Conservation (phyloP, 768 basidiomycete species). For the Tremella fuciformis region DNA sequence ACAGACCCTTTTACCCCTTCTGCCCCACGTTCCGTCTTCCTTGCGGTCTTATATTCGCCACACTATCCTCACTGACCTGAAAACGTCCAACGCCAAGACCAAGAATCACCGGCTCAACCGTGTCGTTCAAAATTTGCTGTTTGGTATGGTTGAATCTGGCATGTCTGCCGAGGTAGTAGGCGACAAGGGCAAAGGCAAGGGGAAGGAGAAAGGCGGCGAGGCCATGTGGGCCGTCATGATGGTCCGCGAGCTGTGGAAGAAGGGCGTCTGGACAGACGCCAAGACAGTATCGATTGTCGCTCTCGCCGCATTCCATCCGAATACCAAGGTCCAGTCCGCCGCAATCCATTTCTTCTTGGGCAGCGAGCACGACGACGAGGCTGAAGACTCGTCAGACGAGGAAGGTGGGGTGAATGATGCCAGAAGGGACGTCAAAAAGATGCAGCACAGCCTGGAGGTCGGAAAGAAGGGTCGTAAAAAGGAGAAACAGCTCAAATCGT, state of each 20-base stretch:
- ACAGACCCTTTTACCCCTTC: slow-evolving; percentile 85
- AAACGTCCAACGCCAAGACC: slow-evolving; percentile 77
- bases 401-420: slow-evolving; percentile 57
- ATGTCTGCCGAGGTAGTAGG: slow-evolving; percentile 77
- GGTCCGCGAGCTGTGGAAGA: slow-evolving; percentile 90
- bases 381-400: slow-evolving; percentile 68
- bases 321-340: slow-evolving; percentile 88
- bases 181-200: slow-evolving; percentile 63
- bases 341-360: slow-evolving; percentile 97
- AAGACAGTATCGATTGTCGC: slow-evolving; percentile 91
- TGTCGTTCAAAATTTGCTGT: slow-evolving; percentile 91
- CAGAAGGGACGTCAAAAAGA: slow-evolving; percentile 65
- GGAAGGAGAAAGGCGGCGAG: slow-evolving; percentile 63
- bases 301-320: slow-evolving; percentile 87
- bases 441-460: slow-evolving; percentile 61
- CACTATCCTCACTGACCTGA: slow-evolving; percentile 92
- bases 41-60: slow-evolving; percentile 82
- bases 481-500: slow-evolving; percentile 57
- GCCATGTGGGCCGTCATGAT: slow-evolving; percentile 97
- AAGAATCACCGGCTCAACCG: slow-evolving; percentile 96
- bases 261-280: slow-evolving; percentile 85
- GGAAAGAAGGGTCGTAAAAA: slow-evolving; percentile 67
- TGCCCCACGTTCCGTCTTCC: slow-evolving; percentile 85
- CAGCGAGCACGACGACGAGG: slow-evolving; percentile 64
- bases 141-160: slow-evolving; percentile 91